Conservation (phyloP, 2,329 filamentous ascomycete genomes). For the Colletotrichum coccodes region DNA sequence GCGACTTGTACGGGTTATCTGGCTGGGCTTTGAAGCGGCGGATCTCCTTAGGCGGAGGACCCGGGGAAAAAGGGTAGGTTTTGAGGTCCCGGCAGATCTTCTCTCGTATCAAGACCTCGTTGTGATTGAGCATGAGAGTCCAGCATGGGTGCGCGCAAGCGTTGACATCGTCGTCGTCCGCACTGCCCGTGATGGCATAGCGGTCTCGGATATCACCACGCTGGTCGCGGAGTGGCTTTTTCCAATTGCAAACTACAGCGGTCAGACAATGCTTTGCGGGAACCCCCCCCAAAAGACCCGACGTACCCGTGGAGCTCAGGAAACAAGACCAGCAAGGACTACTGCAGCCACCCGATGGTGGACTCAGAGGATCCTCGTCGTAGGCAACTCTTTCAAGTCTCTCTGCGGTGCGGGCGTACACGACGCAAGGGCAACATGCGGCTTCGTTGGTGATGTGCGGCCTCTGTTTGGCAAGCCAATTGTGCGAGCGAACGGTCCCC, state of each 20-base stretch:
- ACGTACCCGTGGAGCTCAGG: conserved; percentile 6
- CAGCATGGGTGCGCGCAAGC: conserved; percentile 10
- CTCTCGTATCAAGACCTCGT: conserved; percentile 23
- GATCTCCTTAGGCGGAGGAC: conserved; percentile 10
- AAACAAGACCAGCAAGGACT: conserved; percentile 16
- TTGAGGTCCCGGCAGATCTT: conserved; percentile 15
- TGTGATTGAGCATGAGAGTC: conserved; percentile 17
- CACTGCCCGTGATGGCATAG: conserved; percentile 17
- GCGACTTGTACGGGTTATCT: conserved; percentile 9
- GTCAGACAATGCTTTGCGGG: not conserved
- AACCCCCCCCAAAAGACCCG: not conserved
- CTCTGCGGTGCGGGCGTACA: conserved; percentile 20
- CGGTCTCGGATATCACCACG: conserved; percentile 11
- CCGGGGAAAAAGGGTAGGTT: not conserved
- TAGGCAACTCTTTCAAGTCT: conserved; percentile 21
- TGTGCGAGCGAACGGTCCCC: conserved; percentile 2
- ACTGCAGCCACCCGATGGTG: conserved; percentile 1
- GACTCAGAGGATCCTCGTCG: conserved; percentile 20
- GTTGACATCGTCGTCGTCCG: not conserved
- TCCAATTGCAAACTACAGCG: conserved; percentile 4
- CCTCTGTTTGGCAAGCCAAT: conserved; percentile 5
- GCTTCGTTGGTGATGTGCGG: not conserved
- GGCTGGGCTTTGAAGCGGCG: conserved; percentile 17
- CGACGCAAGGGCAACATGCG: conserved; percentile 9
- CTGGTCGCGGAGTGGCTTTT: conserved; percentile 6